Percentiles rank a stretch among this genome's conserved stretches.
These are phyloP conservation scores for Ceratobasidium theobromae DNA, from an alignment of 1,284 basidiomycete species.

Conservation along the genomic window DNA sequence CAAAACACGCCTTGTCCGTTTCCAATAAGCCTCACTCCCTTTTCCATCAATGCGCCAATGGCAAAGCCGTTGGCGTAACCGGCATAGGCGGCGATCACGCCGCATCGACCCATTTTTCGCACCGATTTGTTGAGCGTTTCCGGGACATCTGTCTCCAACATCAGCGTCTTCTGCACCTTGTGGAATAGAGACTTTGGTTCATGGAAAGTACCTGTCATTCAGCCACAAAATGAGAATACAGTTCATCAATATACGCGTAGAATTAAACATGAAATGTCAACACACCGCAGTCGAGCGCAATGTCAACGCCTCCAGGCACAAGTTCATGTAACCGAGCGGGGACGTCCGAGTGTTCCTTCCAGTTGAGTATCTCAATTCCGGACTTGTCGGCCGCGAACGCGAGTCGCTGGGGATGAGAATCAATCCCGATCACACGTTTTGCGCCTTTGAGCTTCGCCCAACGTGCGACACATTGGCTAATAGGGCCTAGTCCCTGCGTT, in stretches of 20 bases:
- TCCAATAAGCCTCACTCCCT: slow-evolving; percentile 66
- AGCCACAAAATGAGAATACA: not conserved
- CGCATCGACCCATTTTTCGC: slow-evolving; percentile 63
- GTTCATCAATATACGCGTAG: not conserved
- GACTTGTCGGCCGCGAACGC: slow-evolving; percentile 57
- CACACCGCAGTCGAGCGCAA: slow-evolving; percentile 55
- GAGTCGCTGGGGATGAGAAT: slow-evolving; percentile 63
- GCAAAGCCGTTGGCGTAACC: slow-evolving; percentile 71
- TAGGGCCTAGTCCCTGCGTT: slow-evolving; percentile 58
- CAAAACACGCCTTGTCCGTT: slow-evolving; percentile 53
- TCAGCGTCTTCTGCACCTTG: slow-evolving; percentile 67
- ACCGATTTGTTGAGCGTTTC: slow-evolving; percentile 68
- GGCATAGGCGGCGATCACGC: slow-evolving; percentile 64
- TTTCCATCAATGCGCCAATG: slow-evolving; percentile 78
- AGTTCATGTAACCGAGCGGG: slow-evolving; percentile 61
- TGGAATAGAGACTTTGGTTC: slow-evolving; percentile 65
- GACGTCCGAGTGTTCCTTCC: slow-evolving; percentile 58
- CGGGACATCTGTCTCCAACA: slow-evolving; percentile 74
- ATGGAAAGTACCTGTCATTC: slow-evolving; percentile 59
- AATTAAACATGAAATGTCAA: not conserved
- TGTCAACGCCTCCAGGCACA: slow-evolving; percentile 64
- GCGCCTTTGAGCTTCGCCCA: slow-evolving; percentile 72
- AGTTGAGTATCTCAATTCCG: slow-evolving; percentile 66
- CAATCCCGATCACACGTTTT: slow-evolving; percentile 70
- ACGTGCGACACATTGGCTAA: slow-evolving; percentile 60